Conservation (phyloP, 768 basidiomycete species). For the Tulasnella sp. region DNA sequence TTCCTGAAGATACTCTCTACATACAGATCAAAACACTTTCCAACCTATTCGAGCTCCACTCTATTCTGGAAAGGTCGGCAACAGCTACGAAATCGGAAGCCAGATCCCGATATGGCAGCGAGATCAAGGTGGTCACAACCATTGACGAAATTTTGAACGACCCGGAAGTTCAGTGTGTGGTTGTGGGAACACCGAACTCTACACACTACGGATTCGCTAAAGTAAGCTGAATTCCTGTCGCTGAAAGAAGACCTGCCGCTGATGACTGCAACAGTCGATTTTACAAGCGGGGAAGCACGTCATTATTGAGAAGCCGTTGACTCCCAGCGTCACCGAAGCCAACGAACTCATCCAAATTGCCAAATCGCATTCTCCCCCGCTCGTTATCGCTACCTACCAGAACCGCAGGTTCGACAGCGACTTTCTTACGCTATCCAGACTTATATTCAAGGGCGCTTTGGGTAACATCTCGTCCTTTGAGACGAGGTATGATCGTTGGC, state of each 20-base stretch:
- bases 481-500: slow-evolving; percentile 39
- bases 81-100: slow-evolving; percentile 34
- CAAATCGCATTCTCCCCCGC: slow-evolving; percentile 24
- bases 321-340: slow-evolving; percentile 34
- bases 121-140: slow-evolving; percentile 37
- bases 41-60: slow-evolving; percentile 35
- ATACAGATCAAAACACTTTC: slow-evolving; percentile 24
- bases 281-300: slow-evolving; percentile 34
- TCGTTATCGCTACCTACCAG: slow-evolving; percentile 31
- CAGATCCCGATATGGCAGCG: slow-evolving; percentile 34
- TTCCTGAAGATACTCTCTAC: not conserved
- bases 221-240: slow-evolving; percentile 16
- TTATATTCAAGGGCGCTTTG: slow-evolving; percentile 32
- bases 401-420: slow-evolving; percentile 36
- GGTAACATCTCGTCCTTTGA: slow-evolving; percentile 35
- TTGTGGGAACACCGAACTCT: slow-evolving; percentile 36
- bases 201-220: slow-evolving; percentile 36
- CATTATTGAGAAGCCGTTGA: slow-evolving; percentile 39
- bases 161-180: slow-evolving; percentile 36
- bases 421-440: slow-evolving; percentile 37
- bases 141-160: slow-evolving; percentile 36
- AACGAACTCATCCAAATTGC: slow-evolving; percentile 36
- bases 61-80: slow-evolving; percentile 38
- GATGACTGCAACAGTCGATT: slow-evolving; percentile 16
- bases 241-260: no score